Conservation (phyloP, 768 basidiomycete genomes). For the Exidia glandulosa region DNA sequence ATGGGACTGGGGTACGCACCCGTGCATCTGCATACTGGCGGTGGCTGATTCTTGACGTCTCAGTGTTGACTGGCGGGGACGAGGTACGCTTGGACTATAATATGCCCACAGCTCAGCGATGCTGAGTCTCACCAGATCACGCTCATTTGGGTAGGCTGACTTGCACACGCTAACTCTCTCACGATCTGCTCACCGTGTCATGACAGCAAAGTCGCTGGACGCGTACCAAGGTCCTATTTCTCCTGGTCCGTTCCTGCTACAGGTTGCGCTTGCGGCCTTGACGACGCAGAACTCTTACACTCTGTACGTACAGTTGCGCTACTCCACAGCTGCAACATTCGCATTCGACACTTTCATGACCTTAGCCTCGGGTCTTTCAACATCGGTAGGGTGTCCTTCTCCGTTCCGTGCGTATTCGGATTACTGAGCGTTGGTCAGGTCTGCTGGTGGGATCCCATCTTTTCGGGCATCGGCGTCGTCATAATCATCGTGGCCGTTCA, state of each 20-base stretch:
- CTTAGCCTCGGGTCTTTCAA: neutral
- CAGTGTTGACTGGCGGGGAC: conserved; percentile 41
- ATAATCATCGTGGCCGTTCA: conserved; percentile 33
- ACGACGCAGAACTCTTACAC: neutral
- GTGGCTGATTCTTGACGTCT: neutral
- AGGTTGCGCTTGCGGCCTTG: neutral
- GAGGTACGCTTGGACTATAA: conserved; percentile 28
- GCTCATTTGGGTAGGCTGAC: conserved; percentile 40
- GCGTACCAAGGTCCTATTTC: conserved; percentile 41
- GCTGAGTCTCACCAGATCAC: conserved; percentile 26
- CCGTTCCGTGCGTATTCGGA: too few relatives aligned
- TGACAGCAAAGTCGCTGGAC: conserved; percentile 43
- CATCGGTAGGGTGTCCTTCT: conserved; percentile 35
- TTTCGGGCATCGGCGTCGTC: neutral
- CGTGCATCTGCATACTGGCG: neutral
- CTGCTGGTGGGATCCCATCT: conserved; percentile 27
- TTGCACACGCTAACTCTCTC: neutral
- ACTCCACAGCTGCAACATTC: conserved; percentile 39
- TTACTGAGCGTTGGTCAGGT: conserved; percentile 52
- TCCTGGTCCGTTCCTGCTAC: conserved; percentile 29
- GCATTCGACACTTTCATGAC: conserved; percentile 1
- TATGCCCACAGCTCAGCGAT: conserved; percentile 3
- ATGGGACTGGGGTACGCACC: neutral
- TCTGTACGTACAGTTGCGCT: conserved; percentile 38
- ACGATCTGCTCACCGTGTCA: neutral